Conservation (phyloP, 2,329 filamentous ascomycete species). For the Gyromitra esculenta region DNA sequence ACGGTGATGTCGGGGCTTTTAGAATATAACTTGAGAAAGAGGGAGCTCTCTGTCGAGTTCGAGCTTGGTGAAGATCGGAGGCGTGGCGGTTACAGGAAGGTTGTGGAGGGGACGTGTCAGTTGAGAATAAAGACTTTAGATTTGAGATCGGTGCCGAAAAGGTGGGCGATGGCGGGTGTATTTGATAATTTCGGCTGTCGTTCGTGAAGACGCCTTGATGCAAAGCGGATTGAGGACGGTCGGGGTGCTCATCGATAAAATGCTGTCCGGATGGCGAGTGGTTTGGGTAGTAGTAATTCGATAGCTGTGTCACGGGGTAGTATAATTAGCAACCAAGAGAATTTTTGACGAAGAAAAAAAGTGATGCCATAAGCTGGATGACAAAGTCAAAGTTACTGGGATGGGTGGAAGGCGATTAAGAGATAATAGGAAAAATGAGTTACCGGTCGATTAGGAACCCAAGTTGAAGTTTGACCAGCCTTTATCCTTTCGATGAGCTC, state of each 20-base stretch:
- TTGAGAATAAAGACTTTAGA: slow-evolving; percentile 45
- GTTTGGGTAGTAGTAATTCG: slow-evolving; percentile 65
- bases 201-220: slow-evolving; percentile 74
- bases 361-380: slow-evolving; percentile 18
- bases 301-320: slow-evolving; percentile 55
- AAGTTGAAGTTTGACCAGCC: slow-evolving; percentile 77
- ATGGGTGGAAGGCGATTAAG: slow-evolving; percentile 52
- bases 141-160: slow-evolving; percentile 64
- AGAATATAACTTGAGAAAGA: slow-evolving; percentile 83
- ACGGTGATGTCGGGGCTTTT: slow-evolving; percentile 87
- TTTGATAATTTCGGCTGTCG: slow-evolving; percentile 58
- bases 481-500: slow-evolving; percentile 88
- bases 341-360: slow-evolving; percentile 59
- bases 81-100: slow-evolving; percentile 49
- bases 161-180: slow-evolving; percentile 63
- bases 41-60: slow-evolving; percentile 67
- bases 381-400: slow-evolving; percentile 14
- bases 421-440: slow-evolving; percentile 64
- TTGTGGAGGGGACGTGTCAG: slow-evolving; percentile 49
- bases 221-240: slow-evolving; percentile 80
- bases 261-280: slow-evolving; percentile 57
- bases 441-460: slow-evolving; percentile 68
- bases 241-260: slow-evolving; percentile 60
- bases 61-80: slow-evolving; percentile 54
- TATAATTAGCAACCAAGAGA: slow-evolving; percentile 56